phyloP scores from a whole-genome alignment of 1,284 basidiomycete species.

The Pterula multifida region DNA sequence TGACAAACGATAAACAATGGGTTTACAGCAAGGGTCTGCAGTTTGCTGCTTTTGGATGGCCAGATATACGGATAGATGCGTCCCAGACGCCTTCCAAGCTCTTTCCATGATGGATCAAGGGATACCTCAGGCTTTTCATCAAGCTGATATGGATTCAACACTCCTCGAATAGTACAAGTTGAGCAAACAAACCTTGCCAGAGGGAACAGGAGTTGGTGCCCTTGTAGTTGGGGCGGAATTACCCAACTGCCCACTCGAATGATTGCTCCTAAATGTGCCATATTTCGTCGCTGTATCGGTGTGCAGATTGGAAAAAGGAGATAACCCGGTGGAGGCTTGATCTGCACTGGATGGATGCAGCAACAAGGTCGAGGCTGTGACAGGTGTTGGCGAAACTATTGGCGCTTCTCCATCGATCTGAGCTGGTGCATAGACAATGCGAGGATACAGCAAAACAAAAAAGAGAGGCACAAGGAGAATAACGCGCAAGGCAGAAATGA shows the following conservation, averaged over 20 bases:
- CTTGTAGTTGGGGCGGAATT: slow-evolving; percentile 46
- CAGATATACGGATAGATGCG: slow-evolving; percentile 72
- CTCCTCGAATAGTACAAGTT: slow-evolving; percentile 5
- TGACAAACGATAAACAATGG: slow-evolving; percentile 6
- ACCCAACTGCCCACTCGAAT: slow-evolving; percentile 27
- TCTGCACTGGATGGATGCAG: slow-evolving; percentile 16
- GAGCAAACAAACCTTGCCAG: slow-evolving; percentile 17
- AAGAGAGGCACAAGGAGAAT: slow-evolving; percentile 50
- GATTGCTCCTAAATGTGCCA: slow-evolving; percentile 54
- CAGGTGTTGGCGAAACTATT: neutral
- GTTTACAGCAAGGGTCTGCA: slow-evolving; percentile 62
- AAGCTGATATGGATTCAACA: slow-evolving; percentile 14
- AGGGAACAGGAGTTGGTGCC: slow-evolving; percentile 49
- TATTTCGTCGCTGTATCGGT: slow-evolving; percentile 51
- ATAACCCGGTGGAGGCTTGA: slow-evolving; percentile 33
- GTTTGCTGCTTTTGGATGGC: slow-evolving; percentile 52
- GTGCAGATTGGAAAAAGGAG: slow-evolving; percentile 26
- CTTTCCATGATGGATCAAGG: slow-evolving; percentile 55
- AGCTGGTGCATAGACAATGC: slow-evolving; percentile 44
- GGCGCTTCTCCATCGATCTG: slow-evolving; percentile 26
- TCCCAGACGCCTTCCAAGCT: slow-evolving; percentile 44
- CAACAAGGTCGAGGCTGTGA: slow-evolving; percentile 37
- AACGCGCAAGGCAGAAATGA: slow-evolving; percentile 52
- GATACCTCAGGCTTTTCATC: slow-evolving; percentile 37
- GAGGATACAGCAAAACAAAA: slow-evolving; percentile 43